A percentile compares a stretch with the other conserved stretches of the same genome.
phyloP scores from a whole-genome alignment of 73 alveolate species.

The Paramecium caudatum region DNA sequence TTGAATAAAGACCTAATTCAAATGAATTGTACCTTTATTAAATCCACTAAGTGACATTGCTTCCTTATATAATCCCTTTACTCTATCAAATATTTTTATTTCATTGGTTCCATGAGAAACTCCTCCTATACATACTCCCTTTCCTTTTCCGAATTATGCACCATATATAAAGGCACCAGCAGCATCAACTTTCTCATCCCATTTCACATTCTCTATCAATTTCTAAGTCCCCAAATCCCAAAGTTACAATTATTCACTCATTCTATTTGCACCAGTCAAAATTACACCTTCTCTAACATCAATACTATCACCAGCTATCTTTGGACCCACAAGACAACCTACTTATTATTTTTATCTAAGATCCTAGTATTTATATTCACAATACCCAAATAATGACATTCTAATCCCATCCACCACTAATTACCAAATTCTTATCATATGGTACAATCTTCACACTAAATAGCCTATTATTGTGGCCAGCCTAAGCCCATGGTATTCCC shows the following conservation, averaged over 20 bases:
- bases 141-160: constrained; percentile 70
- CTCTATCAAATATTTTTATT: constrained; percentile 56
- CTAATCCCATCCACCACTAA: constrained; percentile 93
- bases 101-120: constrained; percentile 73
- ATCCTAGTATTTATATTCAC: constrained; percentile 51
- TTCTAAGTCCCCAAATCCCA: constrained; percentile 76
- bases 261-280: constrained; percentile 82
- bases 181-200: constrained; percentile 64
- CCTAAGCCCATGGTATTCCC: constrained; percentile 50
- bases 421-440: constrained; percentile 76
- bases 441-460: constrained; percentile 82
- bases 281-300: constrained; percentile 81
- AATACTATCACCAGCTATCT: constrained; percentile 86
- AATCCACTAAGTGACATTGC: constrained; percentile 52
- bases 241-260: constrained; percentile 76
- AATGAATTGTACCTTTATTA: constrained; percentile 38
- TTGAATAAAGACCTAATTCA: constrained; percentile 70
- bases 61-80: constrained; percentile 32
- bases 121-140: constrained; percentile 60
- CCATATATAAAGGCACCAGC: constrained; percentile 75
- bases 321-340: constrained; percentile 84
- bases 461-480: constrained; percentile 88
- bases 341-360: constrained; percentile 73
- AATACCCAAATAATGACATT: constrained; percentile 78
- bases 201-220: constrained; percentile 57